These are phyloP conservation scores for Kodamaea lidongshanica DNA, from an alignment of 805 yeast species.

Conservation along the genomic window DNA sequence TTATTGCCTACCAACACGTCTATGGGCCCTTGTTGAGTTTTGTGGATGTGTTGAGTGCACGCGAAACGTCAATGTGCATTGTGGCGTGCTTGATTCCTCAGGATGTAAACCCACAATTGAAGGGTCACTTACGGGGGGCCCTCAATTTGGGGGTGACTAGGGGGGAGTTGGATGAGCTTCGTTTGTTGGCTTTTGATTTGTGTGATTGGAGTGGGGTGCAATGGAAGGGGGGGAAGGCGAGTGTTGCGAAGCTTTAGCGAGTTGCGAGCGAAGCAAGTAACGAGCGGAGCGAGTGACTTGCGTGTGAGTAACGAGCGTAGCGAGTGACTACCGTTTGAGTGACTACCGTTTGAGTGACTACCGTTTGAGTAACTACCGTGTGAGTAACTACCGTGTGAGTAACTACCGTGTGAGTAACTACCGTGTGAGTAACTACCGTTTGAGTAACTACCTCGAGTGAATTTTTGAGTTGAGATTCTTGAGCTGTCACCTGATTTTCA, in stretches of 20 bases:
- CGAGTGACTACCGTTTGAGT: too few species aligned
- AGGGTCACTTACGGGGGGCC: slow-evolving; percentile 88
- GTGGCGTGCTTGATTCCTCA: slow-evolving; percentile 82
- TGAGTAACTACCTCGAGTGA: too few species aligned
- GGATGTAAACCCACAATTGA: slow-evolving; percentile 87
- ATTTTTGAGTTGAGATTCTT: too few species aligned
- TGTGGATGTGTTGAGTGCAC: slow-evolving; percentile 53
- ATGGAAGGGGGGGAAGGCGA: slow-evolving; percentile 47
- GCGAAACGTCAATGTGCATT: slow-evolving; percentile 71
- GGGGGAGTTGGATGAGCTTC: slow-evolving; percentile 55
- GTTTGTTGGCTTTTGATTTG: slow-evolving; percentile 57
- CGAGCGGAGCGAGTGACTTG: neutral
- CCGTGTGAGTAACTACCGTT: too few species aligned
- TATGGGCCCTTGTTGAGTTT: slow-evolving; percentile 74
- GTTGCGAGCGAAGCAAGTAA: neutral
- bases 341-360: too few species aligned
- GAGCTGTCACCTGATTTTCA: too few species aligned
- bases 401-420: too few species aligned
- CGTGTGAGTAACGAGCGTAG: too few species aligned
- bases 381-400: too few species aligned
- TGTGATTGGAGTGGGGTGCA: slow-evolving; percentile 63
- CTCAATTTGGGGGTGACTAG: slow-evolving; percentile 65
- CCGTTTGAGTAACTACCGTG: too few species aligned
- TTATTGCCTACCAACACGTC: slow-evolving; percentile 61
- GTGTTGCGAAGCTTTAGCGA: slow-evolving; percentile 46